Evolutionary conservation across 2,329 filamentous ascomycete species (phyloP), one percentile per base, ranked within the genome.

Genomic region (Colletotrichum sp.): DNA sequence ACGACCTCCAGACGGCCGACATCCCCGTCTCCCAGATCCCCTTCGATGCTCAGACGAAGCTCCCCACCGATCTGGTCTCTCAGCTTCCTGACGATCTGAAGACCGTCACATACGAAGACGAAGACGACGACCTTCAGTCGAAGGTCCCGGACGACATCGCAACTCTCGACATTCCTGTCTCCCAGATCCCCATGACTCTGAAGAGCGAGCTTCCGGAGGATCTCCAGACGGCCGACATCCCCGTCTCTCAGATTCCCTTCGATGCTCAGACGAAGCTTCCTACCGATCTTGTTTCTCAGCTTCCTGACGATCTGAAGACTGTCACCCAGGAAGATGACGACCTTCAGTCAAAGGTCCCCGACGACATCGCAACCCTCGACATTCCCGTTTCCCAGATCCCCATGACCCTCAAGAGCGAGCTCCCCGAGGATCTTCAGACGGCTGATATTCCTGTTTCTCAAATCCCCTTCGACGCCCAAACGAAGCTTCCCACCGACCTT

Each of bases 141-240:
- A 39, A 21, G 10, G 57, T 72, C 1, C 70, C 68, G 4, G 70
- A 73, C 15, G 71, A 75, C 7, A 77, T 77, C 1, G 75, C 68
- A 8, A 69, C 70, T 4, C 63, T 78, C 12, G 76, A 76, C 21
- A 55, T 72, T 28, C 73, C 68, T 3, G 73, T 76, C 13, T 76
- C 74, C 9, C 74, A 76, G 26, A 74, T 76, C 5, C 74, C 75
- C 6, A 49, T 69, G 4, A 59, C 39, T 15, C n/a, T 76, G 12
- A 76, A 76, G 74, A 76, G 65, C 30, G 74, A 76, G 12, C 55
- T 76, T 32, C 77, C 79, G 7, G 72, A 79, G 12, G 75, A 78
- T 15, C 3, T 78, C 6, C 66, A 78, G 69, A 72, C 77, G 7
- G 71, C 75, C 16, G 74, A 76, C 5, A 76, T 76, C 12, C 74